Base-by-base conservation (phyloP, 73 alveolate species). In the Paramecium pentaurelia region DNA sequence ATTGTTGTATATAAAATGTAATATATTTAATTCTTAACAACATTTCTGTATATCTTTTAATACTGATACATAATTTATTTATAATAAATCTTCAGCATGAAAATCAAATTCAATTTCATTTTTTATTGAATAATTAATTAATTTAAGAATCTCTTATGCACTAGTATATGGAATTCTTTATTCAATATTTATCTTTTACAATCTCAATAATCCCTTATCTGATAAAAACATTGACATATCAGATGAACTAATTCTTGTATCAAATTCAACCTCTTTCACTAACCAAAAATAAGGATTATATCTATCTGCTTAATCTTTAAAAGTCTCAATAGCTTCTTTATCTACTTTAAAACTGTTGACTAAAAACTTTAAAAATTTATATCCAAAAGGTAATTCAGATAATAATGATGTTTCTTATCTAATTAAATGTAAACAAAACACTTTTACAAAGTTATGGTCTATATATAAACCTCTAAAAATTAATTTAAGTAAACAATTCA, bases 241-340 rank as follows among this genome's bases (percentile, higher is more conserved):
- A 32, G 92, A 89, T 11, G 71, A 40, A 45, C 64, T 45, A 1
- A 89, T 89, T 71, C 71, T 89, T 42, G 32, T 60, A 20, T 89
- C 94, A 9, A 89, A 89, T 34, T 89, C 94, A 40, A 47, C 84
- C 11, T 89, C 73, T 7, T 71, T 89, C 11, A 89, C 88, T 22
- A 89, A 45, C 94, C 94, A 89, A 8, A 89, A 51, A 80, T 71
- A 89, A 22, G 94, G 94, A 51, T 89, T 89, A 71, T 83, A 89
- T 27, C 85, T 40, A 71, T 71, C 92, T 12, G 88, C 88, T 22
- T 89, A 60, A 71, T 89, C 91, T 71, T 71, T 32, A 45, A 89
- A 80, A 4, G 91, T 27, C 16, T 80, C 91, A 32, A 80, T 71
- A 27, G 86, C 92, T 34, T 89, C 88, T 20, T 83, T 77, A 45